Conservation (phyloP, 2,329 filamentous ascomycete genomes). For the Exophiala lecanii-corni region DNA sequence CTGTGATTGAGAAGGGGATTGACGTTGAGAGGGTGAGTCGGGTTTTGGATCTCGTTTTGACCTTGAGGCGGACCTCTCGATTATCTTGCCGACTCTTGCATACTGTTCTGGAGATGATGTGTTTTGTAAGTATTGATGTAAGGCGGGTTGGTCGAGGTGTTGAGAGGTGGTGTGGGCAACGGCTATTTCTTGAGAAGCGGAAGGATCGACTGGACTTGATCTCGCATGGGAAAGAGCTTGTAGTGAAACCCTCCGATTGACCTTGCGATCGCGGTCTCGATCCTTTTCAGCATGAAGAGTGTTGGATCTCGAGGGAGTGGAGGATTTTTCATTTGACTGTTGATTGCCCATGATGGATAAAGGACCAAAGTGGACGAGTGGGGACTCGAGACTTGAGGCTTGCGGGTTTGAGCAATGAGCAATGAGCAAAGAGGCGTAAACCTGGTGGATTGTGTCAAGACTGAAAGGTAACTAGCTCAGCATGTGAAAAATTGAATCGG, state of each 20-base stretch:
- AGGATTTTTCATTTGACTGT: conserved; percentile 25
- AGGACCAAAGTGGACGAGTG: background rate
- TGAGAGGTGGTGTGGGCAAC: conserved; percentile 37
- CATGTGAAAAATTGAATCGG: too few relatives aligned
- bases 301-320: conserved; percentile 8
- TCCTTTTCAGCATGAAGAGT: conserved; percentile 24
- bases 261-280: conserved; percentile 32
- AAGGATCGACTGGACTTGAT: conserved; percentile 40
- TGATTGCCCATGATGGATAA: conserved; percentile 26
- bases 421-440: too few relatives aligned
- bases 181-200: conserved; percentile 40
- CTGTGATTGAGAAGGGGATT: background rate
- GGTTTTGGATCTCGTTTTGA: conserved; percentile 17
- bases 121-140: conserved; percentile 40
- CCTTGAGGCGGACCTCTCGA: conserved; percentile 21
- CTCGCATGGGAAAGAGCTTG: conserved; percentile 38
- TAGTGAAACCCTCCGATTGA: conserved; percentile 38
- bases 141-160: conserved; percentile 30
- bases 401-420: too few relatives aligned
- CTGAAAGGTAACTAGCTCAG: too few relatives aligned
- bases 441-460: too few relatives aligned
- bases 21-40: background rate
- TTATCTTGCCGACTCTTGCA: conserved; percentile 10
- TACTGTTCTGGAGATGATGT: conserved; percentile 34
- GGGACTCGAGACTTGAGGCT: background rate